These are phyloP conservation scores for Silene vulgaris DNA, from an alignment of 179 eudicot genomes.

Conservation along the genomic window DNA sequence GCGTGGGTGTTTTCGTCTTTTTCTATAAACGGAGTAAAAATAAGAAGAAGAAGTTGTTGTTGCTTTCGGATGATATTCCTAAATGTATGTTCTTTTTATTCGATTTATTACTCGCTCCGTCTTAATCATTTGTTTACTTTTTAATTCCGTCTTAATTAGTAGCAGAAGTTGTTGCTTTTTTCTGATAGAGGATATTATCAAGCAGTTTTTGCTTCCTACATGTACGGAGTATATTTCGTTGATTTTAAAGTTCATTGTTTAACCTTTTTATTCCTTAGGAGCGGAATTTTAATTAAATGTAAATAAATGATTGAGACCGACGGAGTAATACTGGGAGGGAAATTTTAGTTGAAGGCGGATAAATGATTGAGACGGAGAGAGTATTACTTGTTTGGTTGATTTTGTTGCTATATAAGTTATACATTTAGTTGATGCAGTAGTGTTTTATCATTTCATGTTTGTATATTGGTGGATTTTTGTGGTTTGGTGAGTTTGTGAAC, in stretches of 20 bases:
- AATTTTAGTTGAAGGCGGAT: background rate
- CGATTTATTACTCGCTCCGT: no score
- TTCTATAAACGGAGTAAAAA: conserved; percentile 46
- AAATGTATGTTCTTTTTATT: conserved; percentile 29
- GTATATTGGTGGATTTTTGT: background rate
- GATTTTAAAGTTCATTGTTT: no score
- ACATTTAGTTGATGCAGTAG: background rate
- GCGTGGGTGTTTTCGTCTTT: conserved; percentile 47
- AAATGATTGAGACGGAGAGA: background rate
- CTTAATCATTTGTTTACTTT: background rate
- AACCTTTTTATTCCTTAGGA: no score
- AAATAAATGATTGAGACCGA: no score
- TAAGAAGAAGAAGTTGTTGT: conserved; percentile 26
- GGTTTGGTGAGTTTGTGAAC: background rate
- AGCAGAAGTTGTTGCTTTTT: no score
- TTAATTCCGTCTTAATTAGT: background rate
- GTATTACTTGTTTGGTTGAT: background rate
- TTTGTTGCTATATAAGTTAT: background rate
- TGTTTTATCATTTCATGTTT: background rate
- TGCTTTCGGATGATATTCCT: conserved; percentile 14
- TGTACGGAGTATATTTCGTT: no score
- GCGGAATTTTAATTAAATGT: background rate
- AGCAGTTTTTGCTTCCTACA: no score
- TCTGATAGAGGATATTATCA: no score
- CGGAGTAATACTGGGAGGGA: no score